Evolutionary conservation across 495 filamentous ascomycete species (phyloP).

Genomic region (Penicillium manginii): DNA sequence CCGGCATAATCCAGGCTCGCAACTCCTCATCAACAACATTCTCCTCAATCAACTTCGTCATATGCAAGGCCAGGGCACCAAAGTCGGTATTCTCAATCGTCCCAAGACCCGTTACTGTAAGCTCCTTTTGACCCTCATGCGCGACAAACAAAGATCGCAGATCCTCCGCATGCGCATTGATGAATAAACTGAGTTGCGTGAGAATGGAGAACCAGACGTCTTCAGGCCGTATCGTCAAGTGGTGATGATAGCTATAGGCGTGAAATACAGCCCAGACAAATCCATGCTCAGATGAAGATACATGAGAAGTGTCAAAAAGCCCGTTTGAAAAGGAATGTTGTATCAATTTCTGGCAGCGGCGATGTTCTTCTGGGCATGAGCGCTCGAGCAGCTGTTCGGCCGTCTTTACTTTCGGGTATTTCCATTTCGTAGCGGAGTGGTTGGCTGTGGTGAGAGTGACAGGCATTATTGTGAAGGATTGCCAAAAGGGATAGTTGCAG

Average conservation of each 20-base stretch:
- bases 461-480: too few relatives aligned
- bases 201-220: conserved; percentile 66
- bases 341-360: background rate
- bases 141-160: conserved; percentile 47
- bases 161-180: conserved; percentile 52
- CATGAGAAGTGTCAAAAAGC: background rate
- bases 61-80: too few relatives aligned
- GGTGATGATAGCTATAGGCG: conserved; percentile 59
- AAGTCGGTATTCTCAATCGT: too few relatives aligned
- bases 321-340: background rate
- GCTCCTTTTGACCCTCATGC: too few relatives aligned
- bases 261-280: conserved; percentile 53
- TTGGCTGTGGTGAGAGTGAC: conserved; percentile 15
- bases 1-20: too few relatives aligned
- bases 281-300: conserved; percentile 49
- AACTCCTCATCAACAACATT: too few relatives aligned
- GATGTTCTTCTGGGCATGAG: conserved; percentile 1
- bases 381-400: background rate
- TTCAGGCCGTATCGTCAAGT: conserved; percentile 60
- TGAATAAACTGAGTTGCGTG: conserved; percentile 55
- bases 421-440: conserved; percentile 10
- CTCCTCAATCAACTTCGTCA: too few relatives aligned
- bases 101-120: too few relatives aligned
- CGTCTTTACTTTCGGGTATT: background rate
- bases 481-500: too few relatives aligned